phyloP scores from a whole-genome alignment of 805 yeast species.

The Wickerhamiella azymoides region DNA sequence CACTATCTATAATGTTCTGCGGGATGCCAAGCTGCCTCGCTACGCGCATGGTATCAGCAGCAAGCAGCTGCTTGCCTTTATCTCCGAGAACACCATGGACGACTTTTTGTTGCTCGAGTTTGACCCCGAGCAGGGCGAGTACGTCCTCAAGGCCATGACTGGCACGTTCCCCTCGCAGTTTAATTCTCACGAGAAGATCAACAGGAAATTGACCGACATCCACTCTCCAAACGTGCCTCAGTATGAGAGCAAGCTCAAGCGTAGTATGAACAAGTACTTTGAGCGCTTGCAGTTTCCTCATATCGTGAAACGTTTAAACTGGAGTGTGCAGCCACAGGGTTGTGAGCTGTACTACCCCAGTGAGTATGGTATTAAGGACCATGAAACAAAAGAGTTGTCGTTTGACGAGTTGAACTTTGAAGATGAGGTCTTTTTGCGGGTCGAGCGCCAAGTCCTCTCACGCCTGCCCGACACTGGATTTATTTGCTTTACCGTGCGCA shows the following conservation, averaged over 20 bases:
- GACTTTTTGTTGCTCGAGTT: conserved; percentile 50
- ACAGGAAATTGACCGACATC: conserved; percentile 42
- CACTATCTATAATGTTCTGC: conserved; percentile 13
- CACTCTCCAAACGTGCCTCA: conserved; percentile 59
- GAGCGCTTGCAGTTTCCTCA: conserved; percentile 38
- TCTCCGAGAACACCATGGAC: conserved; percentile 37
- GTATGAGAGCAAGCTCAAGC: conserved; percentile 39
- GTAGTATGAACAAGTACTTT: conserved; percentile 57
- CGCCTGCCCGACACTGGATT: conserved; percentile 37
- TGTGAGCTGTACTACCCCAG: conserved; percentile 34
- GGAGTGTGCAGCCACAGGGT: conserved; percentile 51
- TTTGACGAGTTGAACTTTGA: conserved; percentile 27
- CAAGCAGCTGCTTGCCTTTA: background rate
- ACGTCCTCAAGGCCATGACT: conserved; percentile 40
- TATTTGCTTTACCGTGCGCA: conserved; percentile 39
- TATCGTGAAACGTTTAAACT: conserved; percentile 50
- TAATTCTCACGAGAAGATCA: conserved; percentile 41
- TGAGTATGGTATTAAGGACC: conserved; percentile 30
- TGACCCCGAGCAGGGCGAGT: conserved; percentile 22
- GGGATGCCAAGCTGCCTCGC: conserved; percentile 12
- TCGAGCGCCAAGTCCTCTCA: conserved; percentile 46
- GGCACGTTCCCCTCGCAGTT: conserved; percentile 64
- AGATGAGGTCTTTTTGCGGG: conserved; percentile 37
- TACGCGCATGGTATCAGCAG: conserved; percentile 3
- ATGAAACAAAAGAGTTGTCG: conserved; percentile 17